Evolutionary conservation across 108 stramenopile species (phyloP), one percentile per base, ranked within the genome.

Genomic region (Skeletonema marinoi): DNA sequence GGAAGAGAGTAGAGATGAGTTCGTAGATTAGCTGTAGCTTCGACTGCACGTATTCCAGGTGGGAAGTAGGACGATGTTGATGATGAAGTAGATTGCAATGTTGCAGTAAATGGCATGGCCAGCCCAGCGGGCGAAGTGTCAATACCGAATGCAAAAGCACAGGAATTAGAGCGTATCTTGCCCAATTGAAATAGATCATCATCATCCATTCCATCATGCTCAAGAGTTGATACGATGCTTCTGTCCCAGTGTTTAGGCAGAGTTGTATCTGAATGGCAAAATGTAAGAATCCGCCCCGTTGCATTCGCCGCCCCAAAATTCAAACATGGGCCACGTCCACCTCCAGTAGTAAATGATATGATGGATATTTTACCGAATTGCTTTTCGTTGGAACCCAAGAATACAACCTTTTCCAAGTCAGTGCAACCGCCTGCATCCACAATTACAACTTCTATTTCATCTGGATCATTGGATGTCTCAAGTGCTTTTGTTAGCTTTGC

Each of bases 231-330:
- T 58, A 70, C 46, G 25, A 90, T 82, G 16, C 70, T 66, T 17
- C 68, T 44, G 63, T 93, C 89, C 93, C 93, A 93, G 1, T 78
- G 44, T 4, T 19, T 44, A 13, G 91, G 85, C 33, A 91, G 68
- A 14, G 48, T 51, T 14, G 91, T 91, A 81, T 95, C 94, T 32
- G 91, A 88, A 83, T 95, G 94, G 21, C 88, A 82, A 85, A 95
- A 95, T 17, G 91, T 86, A 29, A 88, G 65, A 32, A 93, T 86
- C 1, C 71, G 36, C 17, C 94, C 94, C 19, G 70, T 44, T 14
- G 92, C 89, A 64, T 80, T 54, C 6, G 50, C 31, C 6, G 92
- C 94, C 16, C 94, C 94, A 75, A 70, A 87, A 76, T 95, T 95
- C 30, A 93, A 69, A 64, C 90, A 90, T 7, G 89, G 88, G 50